A percentile compares a stretch with the other conserved stretches of the same genome.
These are phyloP conservation scores for Tolypocladium guangdongense DNA, from an alignment of 2,329 filamentous ascomycete species.

Conservation along the genomic window DNA sequence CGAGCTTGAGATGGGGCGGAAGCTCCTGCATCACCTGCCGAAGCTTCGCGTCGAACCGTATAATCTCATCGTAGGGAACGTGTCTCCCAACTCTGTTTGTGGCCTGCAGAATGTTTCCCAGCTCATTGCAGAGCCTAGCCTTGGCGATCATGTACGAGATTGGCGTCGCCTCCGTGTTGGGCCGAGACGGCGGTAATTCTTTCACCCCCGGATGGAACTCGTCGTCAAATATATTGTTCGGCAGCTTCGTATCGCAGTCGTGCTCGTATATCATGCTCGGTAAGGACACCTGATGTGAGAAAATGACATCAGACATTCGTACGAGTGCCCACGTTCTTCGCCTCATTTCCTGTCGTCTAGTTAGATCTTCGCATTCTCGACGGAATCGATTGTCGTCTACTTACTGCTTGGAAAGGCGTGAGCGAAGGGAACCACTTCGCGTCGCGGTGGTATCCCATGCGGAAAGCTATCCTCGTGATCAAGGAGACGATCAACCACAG, in stretches of 20 bases:
- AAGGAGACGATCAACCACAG: slow-evolving; percentile 48
- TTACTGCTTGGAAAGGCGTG: slow-evolving; percentile 58
- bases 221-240: slow-evolving; percentile 71
- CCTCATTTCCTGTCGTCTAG: slow-evolving; percentile 50
- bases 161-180: slow-evolving; percentile 60
- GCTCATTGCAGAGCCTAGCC: slow-evolving; percentile 53
- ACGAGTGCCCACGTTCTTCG: slow-evolving; percentile 59
- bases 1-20: slow-evolving; percentile 69
- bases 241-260: slow-evolving; percentile 65
- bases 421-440: slow-evolving; percentile 62
- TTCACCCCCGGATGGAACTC: slow-evolving; percentile 63
- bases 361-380: slow-evolving; percentile 2
- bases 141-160: slow-evolving; percentile 73
- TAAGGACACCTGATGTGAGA: slow-evolving; percentile 62
- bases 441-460: slow-evolving; percentile 72
- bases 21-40: slow-evolving; percentile 54
- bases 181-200: slow-evolving; percentile 54
- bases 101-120: slow-evolving; percentile 61
- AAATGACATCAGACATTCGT: slow-evolving; percentile 62
- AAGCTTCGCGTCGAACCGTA: slow-evolving; percentile 50
- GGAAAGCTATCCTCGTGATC: slow-evolving; percentile 47
- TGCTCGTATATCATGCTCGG: slow-evolving; percentile 61
- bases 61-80: slow-evolving; percentile 52
- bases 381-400: slow-evolving; percentile 12
- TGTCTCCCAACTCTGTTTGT: slow-evolving; percentile 44